Base-by-base conservation (phyloP, 495 filamentous ascomycete genomes). In the Penicillium nucicola region DNA sequence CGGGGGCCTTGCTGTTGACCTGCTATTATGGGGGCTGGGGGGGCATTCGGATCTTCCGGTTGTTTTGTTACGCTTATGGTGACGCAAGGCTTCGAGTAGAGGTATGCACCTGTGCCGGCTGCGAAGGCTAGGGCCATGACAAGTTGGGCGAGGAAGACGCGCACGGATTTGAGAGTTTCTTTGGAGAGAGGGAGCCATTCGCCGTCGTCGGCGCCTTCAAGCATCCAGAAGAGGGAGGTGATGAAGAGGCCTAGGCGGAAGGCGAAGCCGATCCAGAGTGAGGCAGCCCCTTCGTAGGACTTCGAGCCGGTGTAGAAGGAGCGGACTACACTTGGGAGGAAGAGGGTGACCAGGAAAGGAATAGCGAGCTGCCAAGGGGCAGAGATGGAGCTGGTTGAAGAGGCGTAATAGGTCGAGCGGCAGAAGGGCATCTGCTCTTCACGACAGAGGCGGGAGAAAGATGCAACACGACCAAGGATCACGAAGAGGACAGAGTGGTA, bases 351-450 rank as follows among this genome's bases (percentile, higher is more conserved):
- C 17, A 82, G 52, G 54, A 93, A 87, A 6, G 93, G 90, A 45
- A 97, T 86, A 12, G 74, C 60, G 4, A 97, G 74, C 65, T 96
- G 91, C 91, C 92, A 97, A 4, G 85, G 83, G 1, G 92, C 89
- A 2, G 93, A 97, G 20, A 91, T 96, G 0, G 93, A 97, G 1
- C 91, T 95, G 6, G 83, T 89, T 9, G 86, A 83, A 0, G 92
- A 96, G 15, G 93, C 84, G 64, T 97, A 97, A 72, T 95, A 99
- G 7, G 93, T 97, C 0, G 92, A 96, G 32, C 81, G 83, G 76
- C 93, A 99, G 71, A 86, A 89, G 1, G 95, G 93, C 89, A 97
- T 96, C 67, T 97, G 93, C 65, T 99, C 93, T 65, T 99, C 93
- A 45, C 93, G 87, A 63, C 93, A 99, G 25, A 97, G 84, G 50